Evolutionary conservation across 2,329 filamentous ascomycete genomes (phyloP).

Genomic region (Sphaerulina vaccinii): DNA sequence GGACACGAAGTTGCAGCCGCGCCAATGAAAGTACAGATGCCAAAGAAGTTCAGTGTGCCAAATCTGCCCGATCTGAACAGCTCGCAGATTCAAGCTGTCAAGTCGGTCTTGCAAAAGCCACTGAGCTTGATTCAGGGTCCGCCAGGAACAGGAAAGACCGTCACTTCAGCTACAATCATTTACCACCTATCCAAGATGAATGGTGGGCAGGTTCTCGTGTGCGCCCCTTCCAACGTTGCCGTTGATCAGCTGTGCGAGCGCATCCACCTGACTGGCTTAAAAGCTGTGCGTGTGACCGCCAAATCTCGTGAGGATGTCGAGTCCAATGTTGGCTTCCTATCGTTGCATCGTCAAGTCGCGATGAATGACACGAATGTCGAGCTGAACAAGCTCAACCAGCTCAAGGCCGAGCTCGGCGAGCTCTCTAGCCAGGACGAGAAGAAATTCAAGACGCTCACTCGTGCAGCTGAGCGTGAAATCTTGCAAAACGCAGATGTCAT

Average conservation of each 20-base stretch:
- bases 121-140: slow-evolving; percentile 95
- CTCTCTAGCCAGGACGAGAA: slow-evolving; percentile 95
- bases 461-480: slow-evolving; percentile 91
- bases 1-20: slow-evolving; percentile 93
- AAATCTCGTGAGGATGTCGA: slow-evolving; percentile 99
- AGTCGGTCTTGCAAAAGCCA: slow-evolving; percentile 88
- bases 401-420: slow-evolving; percentile 89
- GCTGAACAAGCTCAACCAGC: slow-evolving; percentile 83
- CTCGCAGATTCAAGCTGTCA: slow-evolving; percentile 95
- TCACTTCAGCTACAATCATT: slow-evolving; percentile 97
- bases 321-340: slow-evolving; percentile 93
- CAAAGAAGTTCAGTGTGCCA: slow-evolving; percentile 94
- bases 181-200: slow-evolving; percentile 96
- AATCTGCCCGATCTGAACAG: slow-evolving; percentile 91
- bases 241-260: slow-evolving; percentile 98
- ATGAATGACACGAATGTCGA: slow-evolving; percentile 95
- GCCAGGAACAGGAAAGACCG: slow-evolving; percentile 95
- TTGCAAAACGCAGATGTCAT: slow-evolving; percentile 94
- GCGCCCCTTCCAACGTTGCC: slow-evolving; percentile 95
- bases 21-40: slow-evolving; percentile 91
- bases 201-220: slow-evolving; percentile 90
- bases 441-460: slow-evolving; percentile 94
- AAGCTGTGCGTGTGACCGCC: slow-evolving; percentile 96
- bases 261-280: slow-evolving; percentile 89
- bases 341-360: slow-evolving; percentile 93